Percentiles rank a stretch among this genome's conserved stretches.
phyloP scores from a whole-genome alignment of 441 rosid species.

The Erodium texanum region DNA sequence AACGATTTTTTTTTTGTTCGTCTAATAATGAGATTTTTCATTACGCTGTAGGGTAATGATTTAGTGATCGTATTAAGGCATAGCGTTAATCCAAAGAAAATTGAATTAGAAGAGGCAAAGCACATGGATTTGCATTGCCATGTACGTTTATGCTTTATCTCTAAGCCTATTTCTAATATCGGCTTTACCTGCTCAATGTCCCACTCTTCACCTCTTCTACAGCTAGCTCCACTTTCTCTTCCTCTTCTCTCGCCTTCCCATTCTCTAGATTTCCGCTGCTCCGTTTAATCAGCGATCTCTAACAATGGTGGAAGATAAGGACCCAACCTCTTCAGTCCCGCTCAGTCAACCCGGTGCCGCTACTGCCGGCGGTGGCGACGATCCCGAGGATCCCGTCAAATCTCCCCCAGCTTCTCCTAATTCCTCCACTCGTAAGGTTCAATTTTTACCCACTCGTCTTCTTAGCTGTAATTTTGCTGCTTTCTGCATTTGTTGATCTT shows the following conservation, averaged over 20 bases:
- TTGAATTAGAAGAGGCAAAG: not conserved
- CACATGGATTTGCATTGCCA: not conserved
- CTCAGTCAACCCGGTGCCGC: conserved; percentile 26
- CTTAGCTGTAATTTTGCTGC: not conserved
- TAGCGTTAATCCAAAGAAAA: not conserved
- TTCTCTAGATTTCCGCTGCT: not conserved
- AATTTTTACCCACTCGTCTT: not conserved
- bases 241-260: not conserved
- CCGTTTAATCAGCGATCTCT: not conserved
- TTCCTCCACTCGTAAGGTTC: conserved; percentile 59
- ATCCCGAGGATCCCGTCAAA: conserved; percentile 59
- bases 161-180: not conserved
- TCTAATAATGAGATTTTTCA: too few species aligned
- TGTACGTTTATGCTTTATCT: not conserved
- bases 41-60: too few species aligned
- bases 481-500: not conserved
- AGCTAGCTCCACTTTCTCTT: too few species aligned
- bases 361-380: conserved; percentile 26
- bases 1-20: too few species aligned
- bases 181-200: too few species aligned
- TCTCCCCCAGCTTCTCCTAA: conserved; percentile 40
- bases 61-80: too few species aligned
- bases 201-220: too few species aligned
- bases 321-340: conserved; percentile 40
- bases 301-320: conserved; percentile 54